Evolutionary conservation across 1,139 yeast genomes (phyloP), one percentile per base, ranked within the genome.

Genomic region (Yamadazyma songkhlaensis): DNA sequence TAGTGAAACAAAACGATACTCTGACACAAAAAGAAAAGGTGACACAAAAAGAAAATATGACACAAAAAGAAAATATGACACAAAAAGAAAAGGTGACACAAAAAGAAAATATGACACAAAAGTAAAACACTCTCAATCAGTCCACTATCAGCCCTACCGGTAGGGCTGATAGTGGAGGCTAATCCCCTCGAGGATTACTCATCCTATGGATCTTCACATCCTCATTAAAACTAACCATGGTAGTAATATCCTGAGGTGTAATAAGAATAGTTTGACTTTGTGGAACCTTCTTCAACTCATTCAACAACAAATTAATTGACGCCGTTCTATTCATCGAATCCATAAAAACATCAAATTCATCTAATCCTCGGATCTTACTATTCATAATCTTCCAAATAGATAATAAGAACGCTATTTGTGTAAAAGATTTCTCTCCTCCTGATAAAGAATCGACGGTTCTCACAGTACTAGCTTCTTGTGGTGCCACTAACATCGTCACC

Each of bases 321-420:
- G 85, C 78, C 33, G 83, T 74, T 48, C 98, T 75, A 54, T 90
- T 90, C 21, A 88, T 87, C 34, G 90, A 88, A 59, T 94, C 99
- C 98, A 94, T 92, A 52, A 84, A 94, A 23, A 94, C 98, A 63
- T 94, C 99, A 58, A 92, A 94, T 59, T 94, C 99, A 61, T 94
- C 99, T 42, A 94, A 65, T 0, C 97, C 97, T 43, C 95, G 75
- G 15, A 94, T 75, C 42, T 84, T 78, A 0, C 95, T 82, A 41
- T 84, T 81, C 96, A 92, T 89, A 20, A 88, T 83, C 45, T 81
- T 80, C 99, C 99, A 94, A 32, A 95, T 85, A 0, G 97, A 85
- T 43, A 90, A 70, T 36, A 94, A 64, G 41, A 94, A 72, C 0
- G 97, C 87, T 47, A 92, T 82, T 56, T 94, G 98, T 0, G 96